phyloP scores from a whole-genome alignment of 345 rosid species.

The Lepidium africanum region DNA sequence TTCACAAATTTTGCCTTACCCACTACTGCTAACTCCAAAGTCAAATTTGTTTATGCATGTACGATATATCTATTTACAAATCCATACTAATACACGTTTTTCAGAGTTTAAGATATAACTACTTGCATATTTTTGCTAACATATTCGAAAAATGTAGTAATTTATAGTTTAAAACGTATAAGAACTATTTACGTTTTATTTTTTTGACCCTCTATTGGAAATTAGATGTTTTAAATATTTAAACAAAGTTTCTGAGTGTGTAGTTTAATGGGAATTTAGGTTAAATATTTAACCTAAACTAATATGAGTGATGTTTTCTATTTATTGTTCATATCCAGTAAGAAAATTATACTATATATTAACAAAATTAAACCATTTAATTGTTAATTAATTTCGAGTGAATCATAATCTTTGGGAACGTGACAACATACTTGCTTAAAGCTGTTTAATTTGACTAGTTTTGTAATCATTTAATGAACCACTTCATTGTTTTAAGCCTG shows the following conservation, averaged over 20 bases:
- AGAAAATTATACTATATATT: not conserved
- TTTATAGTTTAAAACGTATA: not conserved
- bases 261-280: too few relatives aligned
- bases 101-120: not conserved
- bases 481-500: not conserved
- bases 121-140: not conserved
- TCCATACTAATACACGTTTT: not conserved
- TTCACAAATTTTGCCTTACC: constrained; percentile 14
- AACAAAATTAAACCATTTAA: not conserved
- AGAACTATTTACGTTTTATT: too few relatives aligned
- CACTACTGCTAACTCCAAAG: constrained; percentile 4
- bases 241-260: not conserved
- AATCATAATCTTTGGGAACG: not conserved
- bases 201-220: not conserved
- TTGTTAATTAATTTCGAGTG: not conserved
- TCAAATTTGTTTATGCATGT: constrained; percentile 11
- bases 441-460: not conserved
- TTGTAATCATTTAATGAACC: not conserved
- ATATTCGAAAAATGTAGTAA: not conserved
- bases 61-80: not conserved
- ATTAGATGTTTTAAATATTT: not conserved
- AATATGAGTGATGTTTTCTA: not conserved
- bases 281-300: not conserved
- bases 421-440: not conserved
- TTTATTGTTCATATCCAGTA: not conserved